Evolutionary conservation across 441 rosid species (phyloP).

Genomic region (Bocquillonia castaneifolia): DNA sequence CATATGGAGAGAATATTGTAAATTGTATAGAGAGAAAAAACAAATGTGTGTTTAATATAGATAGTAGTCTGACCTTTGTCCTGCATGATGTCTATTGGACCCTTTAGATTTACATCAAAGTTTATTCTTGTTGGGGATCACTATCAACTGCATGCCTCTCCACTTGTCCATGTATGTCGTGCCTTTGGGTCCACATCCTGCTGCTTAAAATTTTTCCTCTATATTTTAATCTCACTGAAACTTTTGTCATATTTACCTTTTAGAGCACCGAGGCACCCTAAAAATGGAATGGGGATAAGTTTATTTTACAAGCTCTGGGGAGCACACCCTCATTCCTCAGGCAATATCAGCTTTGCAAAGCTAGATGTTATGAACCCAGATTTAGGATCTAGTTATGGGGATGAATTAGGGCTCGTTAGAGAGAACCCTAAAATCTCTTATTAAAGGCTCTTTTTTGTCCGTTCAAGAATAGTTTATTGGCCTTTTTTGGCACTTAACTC

Average conservation of each 20-base stretch:
- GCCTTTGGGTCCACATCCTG: conserved; percentile 6
- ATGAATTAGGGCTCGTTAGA: no score
- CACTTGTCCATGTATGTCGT: conserved; percentile 73
- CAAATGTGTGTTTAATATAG: neutral
- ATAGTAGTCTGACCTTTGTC: conserved; percentile 15
- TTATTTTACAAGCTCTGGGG: conserved; percentile 94
- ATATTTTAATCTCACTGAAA: conserved; percentile 22
- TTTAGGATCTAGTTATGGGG: no score
- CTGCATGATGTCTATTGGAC: conserved; percentile 74
- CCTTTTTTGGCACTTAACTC: no score
- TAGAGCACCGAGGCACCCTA: conserved; percentile 95
- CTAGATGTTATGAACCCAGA: no score
- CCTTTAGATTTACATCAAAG: conserved; percentile 72
- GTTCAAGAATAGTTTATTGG: no score
- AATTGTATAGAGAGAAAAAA: neutral
- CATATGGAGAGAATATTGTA: neutral
- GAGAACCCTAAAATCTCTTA: no score
- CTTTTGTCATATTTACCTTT: conserved; percentile 23
- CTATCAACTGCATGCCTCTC: conserved; percentile 96
- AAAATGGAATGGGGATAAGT: conserved; percentile 91
- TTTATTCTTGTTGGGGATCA: conserved; percentile 99
- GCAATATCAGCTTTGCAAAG: conserved; percentile 92
- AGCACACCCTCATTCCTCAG: conserved; percentile 97
- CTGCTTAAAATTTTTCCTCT: conserved; percentile 17
- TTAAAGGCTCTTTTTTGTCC: no score